phyloP scores from a whole-genome alignment of 768 basidiomycete genomes.

The Auricularia heimuer region DNA sequence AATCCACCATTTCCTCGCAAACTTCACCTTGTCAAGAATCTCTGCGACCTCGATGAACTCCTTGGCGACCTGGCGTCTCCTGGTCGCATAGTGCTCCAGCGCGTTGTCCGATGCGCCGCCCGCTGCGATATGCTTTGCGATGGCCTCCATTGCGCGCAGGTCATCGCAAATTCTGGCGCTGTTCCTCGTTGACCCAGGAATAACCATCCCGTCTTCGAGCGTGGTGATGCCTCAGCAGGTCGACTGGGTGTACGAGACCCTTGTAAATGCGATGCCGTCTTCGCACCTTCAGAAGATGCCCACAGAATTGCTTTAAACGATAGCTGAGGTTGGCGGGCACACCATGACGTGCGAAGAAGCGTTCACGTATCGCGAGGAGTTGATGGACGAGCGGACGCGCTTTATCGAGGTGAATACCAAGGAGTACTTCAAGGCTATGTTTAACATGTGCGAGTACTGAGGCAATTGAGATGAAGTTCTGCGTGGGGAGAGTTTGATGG shows the following conservation, averaged over 20 bases:
- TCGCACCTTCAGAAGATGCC: conserved; percentile 29
- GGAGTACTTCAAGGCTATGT: conserved; percentile 41
- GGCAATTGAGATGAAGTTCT: too few relatives aligned
- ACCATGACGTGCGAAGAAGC: conserved; percentile 32
- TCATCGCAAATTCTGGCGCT: conserved; percentile 32
- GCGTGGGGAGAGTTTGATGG: too few relatives aligned
- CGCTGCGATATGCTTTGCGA: too few relatives aligned
- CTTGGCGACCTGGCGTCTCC: too few relatives aligned
- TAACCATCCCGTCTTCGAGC: conserved; percentile 31
- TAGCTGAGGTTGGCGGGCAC: conserved; percentile 30
- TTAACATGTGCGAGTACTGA: conserved; percentile 30
- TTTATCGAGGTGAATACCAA: conserved; percentile 33
- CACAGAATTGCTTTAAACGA: conserved; percentile 34
- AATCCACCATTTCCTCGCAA: too few relatives aligned
- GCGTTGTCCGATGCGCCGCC: too few relatives aligned
- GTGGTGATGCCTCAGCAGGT: conserved; percentile 42
- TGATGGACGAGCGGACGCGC: conserved; percentile 24
- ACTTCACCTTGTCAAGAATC: too few relatives aligned
- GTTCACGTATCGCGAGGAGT: conserved; percentile 18
- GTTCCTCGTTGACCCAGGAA: conserved; percentile 30
- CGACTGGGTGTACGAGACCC: conserved; percentile 31
- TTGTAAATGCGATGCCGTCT: conserved; percentile 26
- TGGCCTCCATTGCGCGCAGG: conserved; percentile 22
- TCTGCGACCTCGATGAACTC: too few relatives aligned
- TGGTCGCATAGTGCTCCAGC: too few relatives aligned